Evolutionary conservation across 108 stramenopile genomes (phyloP).

Genomic region (Pseudonitzschia multistriata): DNA sequence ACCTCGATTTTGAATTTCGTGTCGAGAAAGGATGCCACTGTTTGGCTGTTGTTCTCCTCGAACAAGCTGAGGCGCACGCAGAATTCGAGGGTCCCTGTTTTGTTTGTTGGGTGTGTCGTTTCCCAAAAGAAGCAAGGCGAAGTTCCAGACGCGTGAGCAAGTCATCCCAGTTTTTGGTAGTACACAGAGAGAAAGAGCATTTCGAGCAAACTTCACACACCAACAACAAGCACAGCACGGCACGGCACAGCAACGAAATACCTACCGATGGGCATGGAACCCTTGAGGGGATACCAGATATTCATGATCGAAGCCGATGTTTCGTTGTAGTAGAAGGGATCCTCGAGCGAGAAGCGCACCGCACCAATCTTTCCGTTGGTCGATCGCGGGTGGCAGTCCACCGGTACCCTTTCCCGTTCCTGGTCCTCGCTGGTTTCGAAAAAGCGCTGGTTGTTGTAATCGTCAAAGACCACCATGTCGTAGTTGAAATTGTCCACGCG

Average conservation of each 20-base stretch:
- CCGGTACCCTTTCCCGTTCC: too few species aligned
- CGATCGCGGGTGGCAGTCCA: constrained; percentile 1
- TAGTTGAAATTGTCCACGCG: background rate
- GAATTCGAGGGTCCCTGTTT: background rate
- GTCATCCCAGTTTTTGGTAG: too few species aligned
- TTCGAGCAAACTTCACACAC: background rate
- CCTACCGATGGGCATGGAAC: too few species aligned
- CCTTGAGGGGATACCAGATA: background rate
- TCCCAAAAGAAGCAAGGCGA: too few species aligned
- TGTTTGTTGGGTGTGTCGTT: too few species aligned
- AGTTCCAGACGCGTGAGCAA: too few species aligned
- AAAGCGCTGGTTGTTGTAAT: background rate
- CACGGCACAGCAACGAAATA: too few species aligned
- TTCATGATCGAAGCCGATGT: background rate
- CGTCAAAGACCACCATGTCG: background rate
- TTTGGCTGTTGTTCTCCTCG: background rate
- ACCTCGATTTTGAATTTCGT: constrained; percentile 7
- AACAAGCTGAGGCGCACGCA: background rate
- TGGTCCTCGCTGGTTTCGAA: too few species aligned
- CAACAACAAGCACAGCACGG: background rate
- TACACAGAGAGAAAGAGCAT: too few species aligned
- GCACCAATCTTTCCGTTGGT: background rate
- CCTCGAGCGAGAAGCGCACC: background rate
- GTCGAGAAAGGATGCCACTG: background rate
- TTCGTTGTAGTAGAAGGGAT: background rate